Percentiles rank a stretch among this genome's conserved stretches.
phyloP scores from a whole-genome alignment of 164 flowering plant genomes.

The Umbellularia californica region DNA sequence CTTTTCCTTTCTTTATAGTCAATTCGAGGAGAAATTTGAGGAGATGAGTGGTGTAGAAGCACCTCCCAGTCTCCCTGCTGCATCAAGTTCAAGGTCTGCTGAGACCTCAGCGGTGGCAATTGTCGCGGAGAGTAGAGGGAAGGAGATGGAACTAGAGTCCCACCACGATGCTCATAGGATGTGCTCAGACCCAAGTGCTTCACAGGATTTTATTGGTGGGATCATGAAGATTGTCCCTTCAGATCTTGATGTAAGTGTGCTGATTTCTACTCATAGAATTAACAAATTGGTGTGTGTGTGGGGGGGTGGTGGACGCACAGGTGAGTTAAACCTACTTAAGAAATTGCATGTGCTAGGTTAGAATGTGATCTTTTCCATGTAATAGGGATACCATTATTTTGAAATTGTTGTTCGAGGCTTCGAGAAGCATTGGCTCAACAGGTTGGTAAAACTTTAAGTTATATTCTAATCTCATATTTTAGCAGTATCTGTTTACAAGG shows the following conservation, averaged over 20 bases:
- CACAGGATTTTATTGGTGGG: slow-evolving; percentile 79
- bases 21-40: slow-evolving; percentile 88
- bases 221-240: slow-evolving; percentile 93
- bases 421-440: not conserved
- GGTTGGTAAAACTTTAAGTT: no score
- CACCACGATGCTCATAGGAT: slow-evolving; percentile 32
- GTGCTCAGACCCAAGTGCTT: slow-evolving; percentile 43
- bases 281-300: not conserved
- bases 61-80: slow-evolving; percentile 34
- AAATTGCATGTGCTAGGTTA: no score
- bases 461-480: no score
- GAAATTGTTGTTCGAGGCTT: not conserved
- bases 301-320: not conserved
- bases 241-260: slow-evolving; percentile 71
- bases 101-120: slow-evolving; percentile 26
- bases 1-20: slow-evolving; percentile 34
- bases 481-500: no score
- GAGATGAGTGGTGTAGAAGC: slow-evolving; percentile 57
- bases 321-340: not conserved
- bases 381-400: not conserved
- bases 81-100: slow-evolving; percentile 36
- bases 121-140: slow-evolving; percentile 31
- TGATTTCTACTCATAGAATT: not conserved
- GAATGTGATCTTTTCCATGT: no score
- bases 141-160: slow-evolving; percentile 38